Evolutionary conservation across 2,329 filamentous ascomycete species (phyloP), one percentile per base, ranked within the genome.

Genomic region (Penicillium sp.): DNA sequence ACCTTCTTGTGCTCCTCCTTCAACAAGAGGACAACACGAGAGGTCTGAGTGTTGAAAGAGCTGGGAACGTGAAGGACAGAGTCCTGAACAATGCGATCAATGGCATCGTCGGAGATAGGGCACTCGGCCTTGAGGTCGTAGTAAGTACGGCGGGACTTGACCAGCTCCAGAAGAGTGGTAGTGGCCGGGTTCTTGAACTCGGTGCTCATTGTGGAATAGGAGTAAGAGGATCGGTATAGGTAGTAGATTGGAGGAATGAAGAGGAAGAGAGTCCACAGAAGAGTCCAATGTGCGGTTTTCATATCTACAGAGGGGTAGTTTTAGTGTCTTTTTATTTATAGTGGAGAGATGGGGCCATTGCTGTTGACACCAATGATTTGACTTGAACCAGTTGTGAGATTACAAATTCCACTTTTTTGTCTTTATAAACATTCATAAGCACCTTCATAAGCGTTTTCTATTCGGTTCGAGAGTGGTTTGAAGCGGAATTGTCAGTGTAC

Each of bases 31-130:
- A 94, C 79, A 47, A 85, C 74, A 51, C 90, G 84, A 59, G 86
- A 84, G 58, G 81, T 82, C 76, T 95, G 89, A 37, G 81, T 85
- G 81, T 95, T 95, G 83, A 94, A 95, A 56, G 84, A 84, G 42
- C 80, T 85, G 41, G 89, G 89, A 1, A 84, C 77, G 66, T 88
- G 77, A 45, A 81, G 76, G 56, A 91, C 72, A 37, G 80, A 74
- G 37, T 60, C 54, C 32, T 55, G 41, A 14, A 66, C 58, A 37
- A 67, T 60, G 18, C 51, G 28, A 48, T 67, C 55, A 42, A 67
- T 65, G 44, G 54, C 55, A 32, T 58, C 58, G 44, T 67, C 64
- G 18, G 64, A 58, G 50, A 66, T 59, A 34, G 64, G 61, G 50
- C 59, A 63, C 51, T 66, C 63, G 13, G 43, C 54, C 49, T 65